Base-by-base conservation (phyloP, 2,329 filamentous ascomycete species). In the Tolypocladium nubicola region DNA sequence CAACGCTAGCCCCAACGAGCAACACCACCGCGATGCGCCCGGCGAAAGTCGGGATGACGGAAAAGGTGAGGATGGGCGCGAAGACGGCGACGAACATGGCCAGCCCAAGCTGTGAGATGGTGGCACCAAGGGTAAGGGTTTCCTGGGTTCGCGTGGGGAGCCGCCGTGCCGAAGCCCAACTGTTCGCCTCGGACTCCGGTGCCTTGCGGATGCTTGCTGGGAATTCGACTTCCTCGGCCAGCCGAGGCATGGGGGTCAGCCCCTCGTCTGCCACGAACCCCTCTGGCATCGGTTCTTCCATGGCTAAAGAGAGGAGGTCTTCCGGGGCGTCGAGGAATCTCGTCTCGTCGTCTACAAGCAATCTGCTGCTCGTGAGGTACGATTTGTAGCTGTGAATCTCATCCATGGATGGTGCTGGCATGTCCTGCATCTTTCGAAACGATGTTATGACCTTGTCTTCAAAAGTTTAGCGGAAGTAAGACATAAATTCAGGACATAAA, bases 381-480 rank as follows among this genome's bases (percentile, higher is more conserved):
- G 70, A 63, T 47, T 78, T 79, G 70, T 79, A 73, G 59, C 73
- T 68, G 16, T 70, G 61, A 23, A 68, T 71, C 54, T 89, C 83
- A 11, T 74, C 69, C 5, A 72, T 61, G 1, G 73, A 70, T 1
- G 85, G 83, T 5, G 73, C 64, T 0, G 75, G 71, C 14, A 84
- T 73, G 21, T 72, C 71, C 61, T 80, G 80, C 0, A 78, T 75
- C 56, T 76, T 72, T 60, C 75, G 76, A 65, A 82, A 88, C 0
- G 84, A 82, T 1, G 79, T 69, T 54, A 89, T 70, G 1, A 83
- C 79, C 62, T 83, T 79, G 60, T 84, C 82, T 85, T 35, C 56
- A 19, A 41, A 2, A 53, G 58, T 58, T 65, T 54, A 65, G 56
- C 16, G 49, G 56, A 49, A 3, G 13, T 9, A 40, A 9, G 14